Base-by-base conservation (phyloP, 768 basidiomycete genomes). In the Coprinopsis cinerea region DNA sequence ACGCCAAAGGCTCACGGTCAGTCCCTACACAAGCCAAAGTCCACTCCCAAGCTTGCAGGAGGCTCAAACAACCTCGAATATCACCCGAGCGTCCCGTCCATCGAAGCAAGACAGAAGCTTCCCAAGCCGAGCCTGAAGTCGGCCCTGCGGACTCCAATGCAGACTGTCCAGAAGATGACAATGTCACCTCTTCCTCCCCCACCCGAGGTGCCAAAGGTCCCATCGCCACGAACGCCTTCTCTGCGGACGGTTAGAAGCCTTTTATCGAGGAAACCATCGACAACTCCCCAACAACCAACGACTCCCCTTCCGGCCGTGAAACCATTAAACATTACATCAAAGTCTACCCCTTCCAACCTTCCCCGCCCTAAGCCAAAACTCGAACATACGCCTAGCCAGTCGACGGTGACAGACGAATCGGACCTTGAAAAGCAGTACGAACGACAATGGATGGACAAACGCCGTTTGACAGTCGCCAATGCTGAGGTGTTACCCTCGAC, bases 391-490 rank as follows among this genome's bases (percentile, higher is more conserved):
- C 32, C 18, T 28, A 23, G 39, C 4, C 27, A 25, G n/a, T 25
- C 39, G 18, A 1, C 64, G 48, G 18, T 72, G 72, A 43, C 74
- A 71, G 69, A 73, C 40, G 74, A 75, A 24, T 77, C 76, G 10
- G 74, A 78, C 46, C 46, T 73, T 2, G 75, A 77, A 49, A 59
- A 56, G 25, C 68, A 62, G 13, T 71, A 69, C 54, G 73, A 76
- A 46, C 57, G 53, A n/a, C 66, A 67, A 41, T 59, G 61, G 37
- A 60, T 63, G 30, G 66, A 71, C 15, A 64, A 62, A 44, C 68
- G 75, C 3, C 74, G 68, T 35, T 60, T 77, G 15, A 71, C 70
- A 10, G 71, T 78, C 22, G 66, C 73, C 5, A 77, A 76, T 49
- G 69, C 71, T 1, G 69, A 70, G 36, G 65, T 71, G 10, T 57